phyloP scores from a whole-genome alignment of 805 yeast species.

The Brettanomyces custersianus region DNA sequence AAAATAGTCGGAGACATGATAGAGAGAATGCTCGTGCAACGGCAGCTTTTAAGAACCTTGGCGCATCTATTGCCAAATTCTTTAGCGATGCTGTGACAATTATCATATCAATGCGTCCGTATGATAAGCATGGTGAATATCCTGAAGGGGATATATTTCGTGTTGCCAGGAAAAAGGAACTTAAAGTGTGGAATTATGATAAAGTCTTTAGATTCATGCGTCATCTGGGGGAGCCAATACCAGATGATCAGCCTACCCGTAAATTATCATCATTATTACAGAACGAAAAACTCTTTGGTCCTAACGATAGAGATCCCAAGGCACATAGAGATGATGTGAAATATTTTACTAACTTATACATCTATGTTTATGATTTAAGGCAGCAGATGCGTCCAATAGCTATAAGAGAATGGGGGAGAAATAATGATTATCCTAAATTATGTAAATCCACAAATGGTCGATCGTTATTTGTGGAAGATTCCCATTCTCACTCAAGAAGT shows the following conservation, averaged over 20 bases:
- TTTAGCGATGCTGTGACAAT: slow-evolving; percentile 62
- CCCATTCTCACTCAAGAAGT: slow-evolving; percentile 13
- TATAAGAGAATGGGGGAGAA: slow-evolving; percentile 64
- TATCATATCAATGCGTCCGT: slow-evolving; percentile 60
- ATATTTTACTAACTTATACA: slow-evolving; percentile 66
- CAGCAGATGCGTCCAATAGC: slow-evolving; percentile 76
- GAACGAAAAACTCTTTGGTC: slow-evolving; percentile 80
- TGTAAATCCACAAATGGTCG: slow-evolving; percentile 61
- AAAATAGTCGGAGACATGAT: slow-evolving; percentile 26
- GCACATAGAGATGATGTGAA: slow-evolving; percentile 80
- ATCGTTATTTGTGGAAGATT: slow-evolving; percentile 73
- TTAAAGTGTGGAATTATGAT: slow-evolving; percentile 83
- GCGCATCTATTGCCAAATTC: slow-evolving; percentile 50
- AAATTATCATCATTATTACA: slow-evolving; percentile 55
- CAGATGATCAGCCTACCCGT: slow-evolving; percentile 15
- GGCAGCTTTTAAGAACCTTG: slow-evolving; percentile 32
- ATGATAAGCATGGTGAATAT: slow-evolving; percentile 32
- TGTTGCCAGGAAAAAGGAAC: slow-evolving; percentile 48
- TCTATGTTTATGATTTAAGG: slow-evolving; percentile 72
- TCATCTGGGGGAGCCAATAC: slow-evolving; percentile 41
- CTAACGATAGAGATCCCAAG: slow-evolving; percentile 80
- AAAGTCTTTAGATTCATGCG: slow-evolving; percentile 74
- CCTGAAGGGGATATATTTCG: slow-evolving; percentile 54
- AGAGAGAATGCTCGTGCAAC: slow-evolving; percentile 28
- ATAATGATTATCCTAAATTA: slow-evolving; percentile 47